phyloP scores from a whole-genome alignment of 140 eudicot genomes.

The Oenanthe javanica region DNA sequence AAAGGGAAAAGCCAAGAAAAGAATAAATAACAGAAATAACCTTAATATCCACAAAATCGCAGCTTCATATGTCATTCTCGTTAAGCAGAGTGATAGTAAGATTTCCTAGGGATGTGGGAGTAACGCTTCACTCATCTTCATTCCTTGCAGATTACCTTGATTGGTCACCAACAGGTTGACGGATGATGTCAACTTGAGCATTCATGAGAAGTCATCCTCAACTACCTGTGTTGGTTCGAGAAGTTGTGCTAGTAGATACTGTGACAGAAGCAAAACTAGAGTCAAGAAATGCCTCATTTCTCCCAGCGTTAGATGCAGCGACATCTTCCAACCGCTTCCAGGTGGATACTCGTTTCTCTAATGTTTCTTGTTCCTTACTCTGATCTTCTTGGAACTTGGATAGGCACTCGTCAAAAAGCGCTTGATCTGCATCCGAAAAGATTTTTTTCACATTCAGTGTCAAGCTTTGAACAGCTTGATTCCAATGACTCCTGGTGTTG shows the following conservation, averaged over 20 bases:
- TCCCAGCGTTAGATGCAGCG: slow-evolving; percentile 32
- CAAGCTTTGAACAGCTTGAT: slow-evolving; percentile 71
- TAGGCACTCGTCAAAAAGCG: slow-evolving; percentile 46
- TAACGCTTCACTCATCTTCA: background rate
- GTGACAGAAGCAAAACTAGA: slow-evolving; percentile 27
- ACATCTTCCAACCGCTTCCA: slow-evolving; percentile 60
- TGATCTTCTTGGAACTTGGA: slow-evolving; percentile 46
- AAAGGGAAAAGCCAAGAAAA: slow-evolving; percentile 6
- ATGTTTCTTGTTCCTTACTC: slow-evolving; percentile 39
- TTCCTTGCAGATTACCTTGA: background rate
- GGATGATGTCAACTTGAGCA: background rate
- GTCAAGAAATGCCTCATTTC: slow-evolving; percentile 29
- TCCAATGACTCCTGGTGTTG: slow-evolving; percentile 59
- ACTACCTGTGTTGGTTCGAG: background rate
- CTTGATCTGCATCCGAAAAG: slow-evolving; percentile 58
- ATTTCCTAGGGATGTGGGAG: background rate
- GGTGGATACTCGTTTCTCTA: slow-evolving; percentile 33
- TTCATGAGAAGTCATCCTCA: background rate
- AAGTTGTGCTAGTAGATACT: slow-evolving; percentile 14
- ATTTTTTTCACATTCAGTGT: slow-evolving; percentile 50
- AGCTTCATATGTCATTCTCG: slow-evolving; percentile 13
- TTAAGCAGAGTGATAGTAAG: background rate
- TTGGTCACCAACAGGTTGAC: background rate
- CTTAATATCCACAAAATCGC: slow-evolving; percentile 34
- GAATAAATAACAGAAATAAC: slow-evolving; percentile 22